Evolutionary conservation across 495 filamentous ascomycete species (phyloP).

Genomic region (Aspergillus avenaceus): DNA sequence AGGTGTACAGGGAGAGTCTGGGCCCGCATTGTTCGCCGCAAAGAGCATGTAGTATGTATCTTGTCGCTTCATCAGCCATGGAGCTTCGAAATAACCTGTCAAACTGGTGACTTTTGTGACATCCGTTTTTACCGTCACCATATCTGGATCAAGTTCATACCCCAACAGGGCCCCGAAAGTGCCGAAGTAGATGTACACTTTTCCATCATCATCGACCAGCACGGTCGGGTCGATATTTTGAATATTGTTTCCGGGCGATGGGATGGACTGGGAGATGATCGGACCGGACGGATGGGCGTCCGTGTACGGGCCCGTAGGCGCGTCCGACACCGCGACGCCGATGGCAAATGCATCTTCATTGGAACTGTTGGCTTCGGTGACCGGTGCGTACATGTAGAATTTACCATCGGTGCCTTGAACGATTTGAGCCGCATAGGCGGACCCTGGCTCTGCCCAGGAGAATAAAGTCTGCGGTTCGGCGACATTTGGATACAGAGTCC

Average conservation of each 20-base stretch:
- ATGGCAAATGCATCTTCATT: slow-evolving; percentile 1
- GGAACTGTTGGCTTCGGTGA: background rate
- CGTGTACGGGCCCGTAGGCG: background rate
- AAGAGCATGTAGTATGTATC: slow-evolving; percentile 4
- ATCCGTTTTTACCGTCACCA: background rate
- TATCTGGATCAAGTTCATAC: slow-evolving; percentile 1
- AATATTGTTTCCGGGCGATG: background rate
- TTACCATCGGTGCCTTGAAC: background rate
- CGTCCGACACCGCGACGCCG: background rate
- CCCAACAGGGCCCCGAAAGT: background rate
- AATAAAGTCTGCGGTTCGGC: background rate
- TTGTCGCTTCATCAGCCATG: slow-evolving; percentile 3
- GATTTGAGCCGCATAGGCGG: background rate
- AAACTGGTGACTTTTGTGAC: background rate
- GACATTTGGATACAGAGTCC: slow-evolving; percentile 1
- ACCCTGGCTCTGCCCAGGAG: background rate
- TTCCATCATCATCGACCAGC: slow-evolving; percentile 1
- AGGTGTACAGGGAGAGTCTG: background rate
- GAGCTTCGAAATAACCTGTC: slow-evolving; percentile 2
- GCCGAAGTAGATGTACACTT: slow-evolving; percentile 5
- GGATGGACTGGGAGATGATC: slow-evolving; percentile 1
- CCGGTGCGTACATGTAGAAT: slow-evolving; percentile 2
- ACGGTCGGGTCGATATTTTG: slow-evolving; percentile 5
- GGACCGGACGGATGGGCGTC: slow-evolving; percentile 1
- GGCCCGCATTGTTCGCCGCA: background rate